Evolutionary conservation across 805 yeast genomes (phyloP).

Genomic region (Metschnikowia amazonensis): DNA sequence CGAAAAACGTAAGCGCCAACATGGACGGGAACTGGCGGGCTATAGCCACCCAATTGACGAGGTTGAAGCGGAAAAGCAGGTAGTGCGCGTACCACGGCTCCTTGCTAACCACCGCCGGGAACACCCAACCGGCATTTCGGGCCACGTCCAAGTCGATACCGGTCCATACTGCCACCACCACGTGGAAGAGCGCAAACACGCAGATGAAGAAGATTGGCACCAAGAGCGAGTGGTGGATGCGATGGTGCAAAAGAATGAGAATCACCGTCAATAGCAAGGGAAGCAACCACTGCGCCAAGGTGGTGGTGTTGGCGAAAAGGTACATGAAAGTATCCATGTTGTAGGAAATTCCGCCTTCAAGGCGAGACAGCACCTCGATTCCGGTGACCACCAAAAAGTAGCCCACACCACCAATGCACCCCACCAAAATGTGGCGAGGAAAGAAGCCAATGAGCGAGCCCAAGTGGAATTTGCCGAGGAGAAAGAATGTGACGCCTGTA

Average conservation of each 20-base stretch:
- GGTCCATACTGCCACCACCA: slow-evolving; percentile 62
- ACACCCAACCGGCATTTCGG: slow-evolving; percentile 81
- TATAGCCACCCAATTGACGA: slow-evolving; percentile 74
- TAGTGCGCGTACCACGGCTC: slow-evolving; percentile 94
- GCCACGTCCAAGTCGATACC: slow-evolving; percentile 57
- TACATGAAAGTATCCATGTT: slow-evolving; percentile 50
- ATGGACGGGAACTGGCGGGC: slow-evolving; percentile 78
- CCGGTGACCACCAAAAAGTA: slow-evolving; percentile 89
- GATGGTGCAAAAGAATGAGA: slow-evolving; percentile 56
- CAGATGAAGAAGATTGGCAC: slow-evolving; percentile 78
- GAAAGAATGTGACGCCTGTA: slow-evolving; percentile 78
- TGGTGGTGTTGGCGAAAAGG: slow-evolving; percentile 39
- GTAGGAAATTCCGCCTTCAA: slow-evolving; percentile 71
- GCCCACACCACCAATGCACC: slow-evolving; percentile 98
- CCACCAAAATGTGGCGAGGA: slow-evolving; percentile 93
- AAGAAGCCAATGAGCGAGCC: slow-evolving; percentile 92
- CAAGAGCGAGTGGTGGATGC: slow-evolving; percentile 59
- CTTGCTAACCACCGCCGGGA: slow-evolving; percentile 56
- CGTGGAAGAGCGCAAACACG: slow-evolving; percentile 68
- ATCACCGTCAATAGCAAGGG: slow-evolving; percentile 64
- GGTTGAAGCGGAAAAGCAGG: slow-evolving; percentile 58
- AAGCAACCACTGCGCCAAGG: slow-evolving; percentile 53
- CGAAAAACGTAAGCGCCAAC: slow-evolving; percentile 94
- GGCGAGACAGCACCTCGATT: slow-evolving; percentile 80
- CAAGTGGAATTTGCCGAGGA: slow-evolving; percentile 71